Evolutionary conservation across 139 green algal species (phyloP).

Genomic region (Tetradesmus obliquus): DNA sequence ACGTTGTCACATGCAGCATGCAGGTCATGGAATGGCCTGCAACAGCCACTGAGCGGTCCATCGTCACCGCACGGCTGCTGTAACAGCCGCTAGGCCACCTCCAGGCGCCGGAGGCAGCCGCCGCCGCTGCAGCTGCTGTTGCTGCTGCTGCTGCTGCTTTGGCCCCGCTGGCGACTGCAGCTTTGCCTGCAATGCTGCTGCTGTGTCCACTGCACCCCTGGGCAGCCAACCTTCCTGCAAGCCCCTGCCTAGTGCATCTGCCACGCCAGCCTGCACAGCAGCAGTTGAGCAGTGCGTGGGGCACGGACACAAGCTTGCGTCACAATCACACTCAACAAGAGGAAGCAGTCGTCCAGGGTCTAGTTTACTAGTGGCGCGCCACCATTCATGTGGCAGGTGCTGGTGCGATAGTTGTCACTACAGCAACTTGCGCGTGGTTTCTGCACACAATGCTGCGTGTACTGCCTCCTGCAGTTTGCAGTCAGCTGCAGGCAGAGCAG

Average conservation of each 20-base stretch:
- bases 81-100: not conserved
- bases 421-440: too few species aligned
- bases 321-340: not conserved
- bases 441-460: not conserved
- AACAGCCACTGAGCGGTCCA: not conserved
- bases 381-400: not conserved
- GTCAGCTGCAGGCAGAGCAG: too few species aligned
- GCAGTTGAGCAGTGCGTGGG: not conserved
- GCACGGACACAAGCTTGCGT: not conserved
- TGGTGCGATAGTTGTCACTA: not conserved
- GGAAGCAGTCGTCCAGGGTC: not conserved
- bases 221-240: conserved; percentile 27
- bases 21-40: too few species aligned
- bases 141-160: not conserved
- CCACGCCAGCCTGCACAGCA: conserved; percentile 12
- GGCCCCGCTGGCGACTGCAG: not conserved
- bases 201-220: not conserved
- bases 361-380: not conserved
- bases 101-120: too few species aligned
- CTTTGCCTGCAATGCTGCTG: not conserved
- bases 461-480: not conserved
- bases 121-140: not conserved
- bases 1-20: too few species aligned
- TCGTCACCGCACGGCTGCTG: not conserved
- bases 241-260: not conserved